A percentile compares a stretch with the other conserved stretches of the same genome.
Evolutionary conservation across 371 early-diverging fungal genomes (phyloP).

Genomic region (Haplosporangium sp.): DNA sequence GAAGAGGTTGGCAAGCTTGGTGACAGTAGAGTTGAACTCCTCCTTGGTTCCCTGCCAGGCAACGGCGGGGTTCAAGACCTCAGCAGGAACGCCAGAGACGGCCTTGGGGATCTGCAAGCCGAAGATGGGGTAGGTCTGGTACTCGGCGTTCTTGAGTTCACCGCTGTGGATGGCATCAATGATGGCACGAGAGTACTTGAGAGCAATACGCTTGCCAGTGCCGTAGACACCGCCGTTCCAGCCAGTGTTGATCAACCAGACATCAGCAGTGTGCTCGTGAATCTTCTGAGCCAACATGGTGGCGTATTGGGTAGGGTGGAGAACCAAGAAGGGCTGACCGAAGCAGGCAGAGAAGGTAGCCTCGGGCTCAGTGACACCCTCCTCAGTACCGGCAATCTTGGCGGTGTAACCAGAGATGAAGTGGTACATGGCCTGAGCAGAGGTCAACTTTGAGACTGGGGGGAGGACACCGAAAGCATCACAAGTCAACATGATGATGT

Average conservation of each 20-base stretch:
- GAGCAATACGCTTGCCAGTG: conserved; percentile 92
- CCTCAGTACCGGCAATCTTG: conserved; percentile 97
- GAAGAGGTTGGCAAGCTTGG: conserved; percentile 89
- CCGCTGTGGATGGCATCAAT: conserved; percentile 97
- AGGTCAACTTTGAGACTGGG: conserved; percentile 92
- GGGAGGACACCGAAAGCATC: conserved; percentile 98
- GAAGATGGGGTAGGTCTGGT: conserved; percentile 86
- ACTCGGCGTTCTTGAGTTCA: conserved; percentile 88
- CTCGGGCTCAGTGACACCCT: conserved; percentile 66
- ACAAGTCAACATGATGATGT: conserved; percentile 97
- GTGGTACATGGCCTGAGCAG: conserved; percentile 97
- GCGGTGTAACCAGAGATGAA: conserved; percentile 95
- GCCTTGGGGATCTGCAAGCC: conserved; percentile 89
- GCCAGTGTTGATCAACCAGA: conserved; percentile 98
- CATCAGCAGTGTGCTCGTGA: conserved; percentile 89
- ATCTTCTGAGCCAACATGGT: conserved; percentile 98
- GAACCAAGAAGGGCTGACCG: conserved; percentile 96
- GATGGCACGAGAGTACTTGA: conserved; percentile 98
- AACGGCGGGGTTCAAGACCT: conserved; percentile 89
- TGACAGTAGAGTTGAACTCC: conserved; percentile 76
- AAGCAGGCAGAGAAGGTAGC: conserved; percentile 97
- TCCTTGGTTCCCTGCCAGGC: conserved; percentile 86
- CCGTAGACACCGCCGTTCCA: conserved; percentile 97
- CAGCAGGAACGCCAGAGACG: conserved; percentile 82
- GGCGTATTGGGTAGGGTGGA: conserved; percentile 97